A percentile compares a stretch with the other conserved stretches of the same genome.
These are phyloP conservation scores for Afroboletus lepidellus DNA, from an alignment of 1,284 basidiomycete genomes.

Conservation along the genomic window DNA sequence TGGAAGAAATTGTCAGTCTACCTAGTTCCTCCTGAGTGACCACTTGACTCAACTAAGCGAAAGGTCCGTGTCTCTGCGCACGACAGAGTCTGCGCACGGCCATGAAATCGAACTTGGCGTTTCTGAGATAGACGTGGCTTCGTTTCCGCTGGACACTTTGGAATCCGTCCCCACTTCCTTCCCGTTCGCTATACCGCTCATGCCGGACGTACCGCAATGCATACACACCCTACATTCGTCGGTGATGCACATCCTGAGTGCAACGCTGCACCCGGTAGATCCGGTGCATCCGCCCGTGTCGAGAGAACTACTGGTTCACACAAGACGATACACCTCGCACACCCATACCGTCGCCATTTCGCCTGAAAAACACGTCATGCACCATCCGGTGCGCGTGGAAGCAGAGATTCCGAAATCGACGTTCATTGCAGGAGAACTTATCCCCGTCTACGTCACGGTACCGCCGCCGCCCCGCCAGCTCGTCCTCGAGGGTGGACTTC, in stretches of 20 bases:
- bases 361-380: slow-evolving; percentile 56
- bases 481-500: slow-evolving; percentile 62
- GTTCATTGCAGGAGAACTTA: slow-evolving; percentile 65
- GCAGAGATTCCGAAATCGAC: slow-evolving; percentile 69
- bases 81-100: slow-evolving; percentile 60
- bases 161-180: slow-evolving; percentile 55
- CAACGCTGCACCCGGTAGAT: slow-evolving; percentile 56
- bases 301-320: slow-evolving; percentile 65
- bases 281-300: slow-evolving; percentile 40
- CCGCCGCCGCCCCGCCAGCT: slow-evolving; percentile 65
- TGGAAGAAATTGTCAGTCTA: slow-evolving; percentile 65
- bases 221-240: slow-evolving; percentile 68
- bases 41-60: slow-evolving; percentile 10
- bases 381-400: slow-evolving; percentile 63
- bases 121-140: slow-evolving; percentile 53
- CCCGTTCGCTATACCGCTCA: slow-evolving; percentile 74
- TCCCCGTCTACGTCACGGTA: slow-evolving; percentile 75
- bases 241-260: slow-evolving; percentile 63
- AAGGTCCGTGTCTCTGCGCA: slow-evolving; percentile 65
- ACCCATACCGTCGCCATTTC: slow-evolving; percentile 48
- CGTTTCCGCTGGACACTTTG: slow-evolving; percentile 33
- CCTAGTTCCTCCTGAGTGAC: slow-evolving; percentile 6
- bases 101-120: slow-evolving; percentile 63
- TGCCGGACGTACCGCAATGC: slow-evolving; percentile 72
- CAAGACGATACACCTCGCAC: slow-evolving; percentile 70